Evolutionary conservation across 2,329 filamentous ascomycete genomes (phyloP).

Genomic region (Ciborinia camelliae): DNA sequence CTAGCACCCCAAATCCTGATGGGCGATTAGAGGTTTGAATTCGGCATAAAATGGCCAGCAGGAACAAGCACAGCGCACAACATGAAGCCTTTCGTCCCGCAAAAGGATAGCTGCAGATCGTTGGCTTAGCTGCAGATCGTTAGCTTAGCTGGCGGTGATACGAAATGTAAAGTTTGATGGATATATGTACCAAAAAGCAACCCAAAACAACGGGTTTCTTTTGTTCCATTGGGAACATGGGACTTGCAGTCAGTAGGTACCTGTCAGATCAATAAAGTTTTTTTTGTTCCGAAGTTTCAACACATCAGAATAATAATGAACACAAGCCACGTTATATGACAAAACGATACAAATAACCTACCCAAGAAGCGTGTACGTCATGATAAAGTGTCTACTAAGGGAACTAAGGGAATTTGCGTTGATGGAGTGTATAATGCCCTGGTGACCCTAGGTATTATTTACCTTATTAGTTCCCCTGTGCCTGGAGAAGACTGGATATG

Average conservation of each 20-base stretch:
- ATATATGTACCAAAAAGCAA: background rate
- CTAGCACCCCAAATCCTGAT: background rate
- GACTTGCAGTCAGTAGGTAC: background rate
- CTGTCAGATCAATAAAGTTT: background rate
- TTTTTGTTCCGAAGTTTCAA: background rate
- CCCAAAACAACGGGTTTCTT: constrained; percentile 2
- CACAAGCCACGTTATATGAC: too few species aligned
- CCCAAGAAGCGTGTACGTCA: constrained; percentile 1
- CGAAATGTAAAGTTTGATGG: constrained; percentile 7
- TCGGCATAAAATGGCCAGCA: constrained; percentile 11
- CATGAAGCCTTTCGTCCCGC: constrained; percentile 9
- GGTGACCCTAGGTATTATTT: background rate
- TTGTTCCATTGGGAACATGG: background rate
- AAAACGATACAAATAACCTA: too few species aligned
- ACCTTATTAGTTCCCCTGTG: background rate
- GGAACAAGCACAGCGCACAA: constrained; percentile 6
- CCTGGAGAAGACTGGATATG: constrained; percentile 7
- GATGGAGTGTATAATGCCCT: background rate
- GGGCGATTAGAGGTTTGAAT: background rate
- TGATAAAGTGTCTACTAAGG: background rate
- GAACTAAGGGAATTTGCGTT: background rate
- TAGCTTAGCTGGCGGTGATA: constrained; percentile 18
- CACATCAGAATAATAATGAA: too few species aligned
- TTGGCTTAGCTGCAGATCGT: constrained; percentile 16
- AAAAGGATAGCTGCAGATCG: constrained; percentile 13